Conservation (phyloP, 805 yeast species). For the Debaryomyces prosopidis region DNA sequence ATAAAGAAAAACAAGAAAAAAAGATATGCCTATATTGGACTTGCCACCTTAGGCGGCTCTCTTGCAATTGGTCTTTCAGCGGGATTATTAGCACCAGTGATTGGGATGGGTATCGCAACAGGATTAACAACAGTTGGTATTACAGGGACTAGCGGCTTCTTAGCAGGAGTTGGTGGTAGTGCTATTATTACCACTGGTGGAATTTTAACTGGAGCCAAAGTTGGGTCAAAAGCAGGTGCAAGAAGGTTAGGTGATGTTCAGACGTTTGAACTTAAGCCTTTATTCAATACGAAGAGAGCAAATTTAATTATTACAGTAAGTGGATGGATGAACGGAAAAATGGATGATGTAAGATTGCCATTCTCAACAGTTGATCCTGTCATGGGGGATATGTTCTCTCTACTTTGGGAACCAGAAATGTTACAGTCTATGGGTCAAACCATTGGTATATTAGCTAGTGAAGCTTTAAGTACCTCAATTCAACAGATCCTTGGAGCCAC, state of each 20-base stretch:
- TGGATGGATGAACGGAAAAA: constrained; percentile 96
- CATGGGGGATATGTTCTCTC: constrained; percentile 92
- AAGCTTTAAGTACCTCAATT: constrained; percentile 86
- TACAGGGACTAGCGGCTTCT: constrained; percentile 86
- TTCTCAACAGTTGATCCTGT: constrained; percentile 96
- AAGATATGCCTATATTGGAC: constrained; percentile 82
- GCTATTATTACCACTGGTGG: constrained; percentile 92
- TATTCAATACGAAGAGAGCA: constrained; percentile 87
- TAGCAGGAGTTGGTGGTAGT: constrained; percentile 97
- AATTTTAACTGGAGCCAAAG: constrained; percentile 85
- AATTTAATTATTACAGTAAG: constrained; percentile 85
- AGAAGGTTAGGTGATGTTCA: constrained; percentile 87
- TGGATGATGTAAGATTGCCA: constrained; percentile 95
- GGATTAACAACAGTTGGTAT: constrained; percentile 95
- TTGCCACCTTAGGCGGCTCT: constrained; percentile 96
- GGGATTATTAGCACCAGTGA: constrained; percentile 94
- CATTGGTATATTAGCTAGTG: constrained; percentile 88
- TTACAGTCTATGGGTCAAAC: constrained; percentile 95
- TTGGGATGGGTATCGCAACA: constrained; percentile 98
- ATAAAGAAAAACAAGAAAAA: constrained; percentile 63
- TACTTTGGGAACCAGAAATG: constrained; percentile 98
- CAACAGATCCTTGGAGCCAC: constrained; percentile 96
- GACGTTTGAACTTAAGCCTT: constrained; percentile 90
- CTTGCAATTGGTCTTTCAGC: constrained; percentile 92
- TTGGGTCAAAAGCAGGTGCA: constrained; percentile 83